These are phyloP conservation scores for Fusarium sacchari DNA, from an alignment of 2,329 filamentous ascomycete genomes.

Conservation along the genomic window DNA sequence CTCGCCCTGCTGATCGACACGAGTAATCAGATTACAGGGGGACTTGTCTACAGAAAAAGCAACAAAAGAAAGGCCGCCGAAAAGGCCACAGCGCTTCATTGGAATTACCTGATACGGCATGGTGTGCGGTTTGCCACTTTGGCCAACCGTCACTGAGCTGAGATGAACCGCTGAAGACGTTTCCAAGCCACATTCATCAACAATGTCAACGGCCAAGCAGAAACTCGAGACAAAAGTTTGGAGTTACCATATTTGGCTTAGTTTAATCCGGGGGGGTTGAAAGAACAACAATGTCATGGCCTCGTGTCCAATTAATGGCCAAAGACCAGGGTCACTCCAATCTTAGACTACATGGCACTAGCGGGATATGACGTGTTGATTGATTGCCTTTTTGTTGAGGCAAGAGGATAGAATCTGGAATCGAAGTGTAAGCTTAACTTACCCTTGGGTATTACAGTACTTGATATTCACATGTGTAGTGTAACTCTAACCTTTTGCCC, in stretches of 20 bases:
- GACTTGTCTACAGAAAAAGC: neutral
- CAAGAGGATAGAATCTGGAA: rapidly evolving
- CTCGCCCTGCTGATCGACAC: neutral
- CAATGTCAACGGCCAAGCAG: neutral
- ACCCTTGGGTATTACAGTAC: neutral
- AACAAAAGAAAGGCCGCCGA: neutral
- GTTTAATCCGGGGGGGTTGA: neutral
- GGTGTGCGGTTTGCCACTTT: neutral
- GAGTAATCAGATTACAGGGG: neutral
- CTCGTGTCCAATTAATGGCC: neutral
- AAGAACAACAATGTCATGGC: neutral
- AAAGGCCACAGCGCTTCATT: neutral
- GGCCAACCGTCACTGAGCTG: too few relatives aligned
- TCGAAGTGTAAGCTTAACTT: neutral
- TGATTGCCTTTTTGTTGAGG: neutral
- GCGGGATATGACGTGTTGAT: neutral
- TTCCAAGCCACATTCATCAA: neutral
- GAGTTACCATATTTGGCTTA: neutral
- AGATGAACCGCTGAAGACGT: neutral
- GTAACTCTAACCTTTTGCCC: neutral
- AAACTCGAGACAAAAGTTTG: neutral
- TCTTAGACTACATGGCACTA: neutral
- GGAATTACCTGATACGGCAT: neutral
- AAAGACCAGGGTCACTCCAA: neutral
- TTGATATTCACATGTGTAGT: neutral